These are phyloP conservation scores for Teratosphaeria nubilosa DNA, from an alignment of 2,329 filamentous ascomycete genomes.

Conservation along the genomic window DNA sequence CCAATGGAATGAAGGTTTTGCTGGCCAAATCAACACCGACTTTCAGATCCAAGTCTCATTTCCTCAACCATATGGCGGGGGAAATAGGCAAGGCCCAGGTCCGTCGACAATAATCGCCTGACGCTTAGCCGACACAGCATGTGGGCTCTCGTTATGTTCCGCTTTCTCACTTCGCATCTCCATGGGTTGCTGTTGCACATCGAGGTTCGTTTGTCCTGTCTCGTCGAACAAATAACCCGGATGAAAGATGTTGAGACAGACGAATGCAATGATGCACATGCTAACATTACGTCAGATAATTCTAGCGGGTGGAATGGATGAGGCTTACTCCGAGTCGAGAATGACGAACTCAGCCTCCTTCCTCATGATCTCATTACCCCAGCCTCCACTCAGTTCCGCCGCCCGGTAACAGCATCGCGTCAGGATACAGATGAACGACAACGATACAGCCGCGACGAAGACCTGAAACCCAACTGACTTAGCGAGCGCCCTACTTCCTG, in stretches of 20 bases:
- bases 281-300: background rate
- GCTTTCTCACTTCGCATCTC: background rate
- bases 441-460: slow-evolving; percentile 17
- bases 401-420: slow-evolving; percentile 21
- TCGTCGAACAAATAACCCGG: slow-evolving; percentile 20
- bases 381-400: slow-evolving; percentile 20
- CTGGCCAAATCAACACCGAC: background rate
- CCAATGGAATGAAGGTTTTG: background rate
- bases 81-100: background rate
- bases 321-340: slow-evolving; percentile 19
- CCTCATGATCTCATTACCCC: slow-evolving; percentile 17
- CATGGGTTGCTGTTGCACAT: background rate
- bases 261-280: slow-evolving; percentile 9
- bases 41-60: background rate
- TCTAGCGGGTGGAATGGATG: background rate
- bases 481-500: slow-evolving; percentile 25
- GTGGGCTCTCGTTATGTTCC: background rate
- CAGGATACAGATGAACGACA: slow-evolving; percentile 18
- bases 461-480: slow-evolving; percentile 15
- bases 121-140: background rate
- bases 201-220: background rate
- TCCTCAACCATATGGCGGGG: background rate
- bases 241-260: slow-evolving; percentile 23
- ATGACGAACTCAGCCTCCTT: slow-evolving; percentile 19
- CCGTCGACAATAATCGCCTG: background rate